Base-by-base conservation (phyloP, 2,329 filamentous ascomycete genomes). In the Penicillium corylophilum region DNA sequence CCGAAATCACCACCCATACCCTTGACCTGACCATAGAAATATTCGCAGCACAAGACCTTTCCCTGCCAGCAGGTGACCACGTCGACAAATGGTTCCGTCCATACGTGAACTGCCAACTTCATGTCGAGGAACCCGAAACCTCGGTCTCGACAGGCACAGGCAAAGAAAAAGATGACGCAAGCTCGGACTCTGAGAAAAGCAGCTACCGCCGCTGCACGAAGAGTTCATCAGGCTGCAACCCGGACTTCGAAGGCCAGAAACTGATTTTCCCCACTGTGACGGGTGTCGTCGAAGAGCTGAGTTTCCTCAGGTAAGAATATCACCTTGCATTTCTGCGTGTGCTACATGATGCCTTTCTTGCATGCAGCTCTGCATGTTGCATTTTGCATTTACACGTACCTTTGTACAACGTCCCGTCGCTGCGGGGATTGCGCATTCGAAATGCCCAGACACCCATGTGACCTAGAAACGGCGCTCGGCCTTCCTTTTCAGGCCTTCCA, bases 101-200 rank as follows among this genome's bases (percentile, higher is more conserved):
- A 1, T 83, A 88, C 53, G 81, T 96, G 62, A 90, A 87, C 67
- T 87, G 86, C 56, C 88, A 94, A 67, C 73, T 96, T 49, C 90
- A 95, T 69, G 83, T 92, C 15, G 90, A 94, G 65, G 88, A 77
- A 50, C 74, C 74, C n/a, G 76, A 78, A 47, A 78, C 81, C 56
- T 72, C 72, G 5, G 69, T 70, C 8, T 67, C 71, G 2, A 71
- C 43, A 16, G 75, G 75, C 20, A 74, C 77, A 6, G 76, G 78
- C 56, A 75, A 77, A 16, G 75, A 75, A 20, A 74, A 77, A 5
- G 76, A 78, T 56, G 75, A 77, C 51, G 79, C 64, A 28, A 79
- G 74, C 38, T 70, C 73, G 12, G 75, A 73, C 22, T 70, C 64
- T 7, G 67, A 65, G 42, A 69, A 66, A 46, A 64, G 62, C 39